Base-by-base conservation (phyloP, 495 filamentous ascomycete species). In the Cairneyella variabilis region DNA sequence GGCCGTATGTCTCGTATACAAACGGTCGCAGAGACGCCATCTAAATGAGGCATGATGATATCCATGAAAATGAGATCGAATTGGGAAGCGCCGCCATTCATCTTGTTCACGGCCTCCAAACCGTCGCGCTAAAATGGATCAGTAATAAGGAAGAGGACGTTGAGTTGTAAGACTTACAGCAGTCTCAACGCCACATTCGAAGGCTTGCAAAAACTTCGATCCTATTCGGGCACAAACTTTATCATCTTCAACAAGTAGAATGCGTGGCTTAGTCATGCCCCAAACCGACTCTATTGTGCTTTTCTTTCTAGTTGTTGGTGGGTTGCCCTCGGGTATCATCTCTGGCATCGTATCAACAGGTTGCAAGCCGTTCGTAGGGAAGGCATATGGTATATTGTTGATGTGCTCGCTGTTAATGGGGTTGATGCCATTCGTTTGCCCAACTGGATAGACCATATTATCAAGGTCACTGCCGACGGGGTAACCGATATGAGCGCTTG, bases 31-130 rank as follows among this genome's bases (percentile, higher is more conserved):
- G 91, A 95, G 25, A 97, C 90, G 44, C 93, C 93, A 64, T 97
- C 93, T 16, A 98, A 75, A 62, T 92, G 85, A 14, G 93, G 93
- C 92, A 98, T 97, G 54, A 97, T 95, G 60, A 98, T 97, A 71
- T 97, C 95, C 93, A 98, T 98, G 38, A 97, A 79, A 39, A 98
- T 90, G 36, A 98, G 70, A 64, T 97, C 91, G 68, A 95, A 97
- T 28, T 88, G 89, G 16, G 83, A 82, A 26, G 64, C 52, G 14
- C 86, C 85, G 27, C 76, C 72, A 64, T 89, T 90, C 63, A 96
- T 84, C 67, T 95, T 97, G 66, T 89, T 90, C 36, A 97, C 91
- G 42, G 93, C 92, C 68, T 96, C 89, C 46, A 96, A 71, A 11
- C 93, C 93, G 70, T 98, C 89, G 49, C 86, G 80, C 89, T 96